phyloP scores from a whole-genome alignment of 306 rosid species.

The Cucumis cinereus region DNA sequence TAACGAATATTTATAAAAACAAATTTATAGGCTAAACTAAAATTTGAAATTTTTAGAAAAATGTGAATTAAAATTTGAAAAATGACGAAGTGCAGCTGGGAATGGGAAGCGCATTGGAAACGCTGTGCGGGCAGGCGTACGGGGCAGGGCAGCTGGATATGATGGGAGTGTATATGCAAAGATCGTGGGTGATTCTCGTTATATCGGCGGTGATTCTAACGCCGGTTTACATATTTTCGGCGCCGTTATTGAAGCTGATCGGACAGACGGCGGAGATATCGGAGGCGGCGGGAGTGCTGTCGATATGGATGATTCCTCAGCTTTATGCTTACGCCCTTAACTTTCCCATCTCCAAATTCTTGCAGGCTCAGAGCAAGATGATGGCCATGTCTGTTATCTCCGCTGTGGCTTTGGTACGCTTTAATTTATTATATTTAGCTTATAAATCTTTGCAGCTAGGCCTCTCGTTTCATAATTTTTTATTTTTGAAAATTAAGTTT shows the following conservation, averaged over 20 bases:
- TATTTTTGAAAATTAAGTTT: too few species aligned
- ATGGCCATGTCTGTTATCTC: conserved; percentile 80
- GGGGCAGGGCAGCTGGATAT: conserved; percentile 70
- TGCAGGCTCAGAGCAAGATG: conserved; percentile 83
- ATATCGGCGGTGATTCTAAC: conserved; percentile 24
- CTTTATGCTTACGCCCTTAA: conserved; percentile 71
- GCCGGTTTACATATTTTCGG: conserved; percentile 46
- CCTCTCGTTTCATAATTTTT: too few species aligned
- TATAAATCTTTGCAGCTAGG: too few species aligned
- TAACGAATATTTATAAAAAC: too few species aligned
- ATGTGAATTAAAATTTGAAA: not conserved
- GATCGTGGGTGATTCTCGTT: conserved; percentile 70
- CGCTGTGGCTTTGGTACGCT: conserved; percentile 26
- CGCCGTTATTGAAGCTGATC: conserved; percentile 27
- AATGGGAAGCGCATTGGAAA: conserved; percentile 91
- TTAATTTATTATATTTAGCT: too few species aligned
- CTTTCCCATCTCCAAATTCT: conserved; percentile 63
- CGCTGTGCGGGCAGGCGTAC: conserved; percentile 80
- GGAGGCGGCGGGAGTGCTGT: conserved; percentile 53
- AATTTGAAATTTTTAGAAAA: too few species aligned
- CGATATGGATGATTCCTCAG: conserved; percentile 87
- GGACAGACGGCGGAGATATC: conserved; percentile 61
- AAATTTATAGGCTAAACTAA: too few species aligned
- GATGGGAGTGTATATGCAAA: conserved; percentile 83
- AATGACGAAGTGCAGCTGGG: conserved; percentile 35